Evolutionary conservation across 257 asterid genomes (phyloP), one percentile per base, ranked within the genome.

Genomic region (Osmanthus fragrans): DNA sequence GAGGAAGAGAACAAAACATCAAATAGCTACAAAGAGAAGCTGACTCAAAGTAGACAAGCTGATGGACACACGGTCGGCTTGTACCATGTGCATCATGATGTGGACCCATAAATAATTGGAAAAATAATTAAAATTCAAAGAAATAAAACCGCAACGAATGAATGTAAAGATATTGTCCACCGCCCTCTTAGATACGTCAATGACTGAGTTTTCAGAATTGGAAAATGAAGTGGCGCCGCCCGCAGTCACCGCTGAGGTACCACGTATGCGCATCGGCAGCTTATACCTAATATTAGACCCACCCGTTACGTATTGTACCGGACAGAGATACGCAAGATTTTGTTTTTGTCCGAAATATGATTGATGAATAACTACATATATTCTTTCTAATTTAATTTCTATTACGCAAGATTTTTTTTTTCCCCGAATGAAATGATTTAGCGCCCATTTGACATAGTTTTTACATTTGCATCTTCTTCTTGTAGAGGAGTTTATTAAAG

Each of bases 61-160:
- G 76, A 74, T 30, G 19, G 77, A 86, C 85, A 34, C 47, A 72
- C 32, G 49, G 87, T 84, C 88, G 86, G 88, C 58, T 81, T 86
- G 86, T 83, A 78, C 84, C 23, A 11, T 74, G 54, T 25, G 76
- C 81, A 78, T 77, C 60, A 78, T 34, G 66, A 63, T 25, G 58
- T 80, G 75, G 82, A 82, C 84, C 78, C 74, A 16, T 73, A 39
- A 56, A 63, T 19, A 73, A 74, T 21, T 70, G 7, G 25, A 25
- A 47, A 18, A 36, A 10, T 5, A 42, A 66, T 10, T 0, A 16
- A 45, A 71, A 40, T 23, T 51, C 23, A 25, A 18, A n/a, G 5
- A 73, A 19, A 49, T 7, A 13, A 8, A 23, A 25, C 68, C 4
- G 21, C 2, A 4, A 19, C 0, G 3, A 15, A 12, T 16, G 71